phyloP scores from a whole-genome alignment of 768 basidiomycete genomes.

The Russula earlei region DNA sequence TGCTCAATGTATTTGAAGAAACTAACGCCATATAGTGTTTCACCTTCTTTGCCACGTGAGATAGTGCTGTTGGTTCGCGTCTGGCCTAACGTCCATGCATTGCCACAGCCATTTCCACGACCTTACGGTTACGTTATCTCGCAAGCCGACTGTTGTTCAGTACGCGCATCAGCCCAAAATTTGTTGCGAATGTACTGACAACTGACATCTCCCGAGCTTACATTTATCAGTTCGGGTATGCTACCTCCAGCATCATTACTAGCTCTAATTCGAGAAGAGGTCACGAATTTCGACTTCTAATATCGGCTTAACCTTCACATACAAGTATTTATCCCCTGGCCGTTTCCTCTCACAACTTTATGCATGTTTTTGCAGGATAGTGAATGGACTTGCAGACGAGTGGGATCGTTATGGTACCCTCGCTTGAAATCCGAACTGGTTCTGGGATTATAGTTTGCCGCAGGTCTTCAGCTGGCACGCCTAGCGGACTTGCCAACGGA shows the following conservation, averaged over 20 bases:
- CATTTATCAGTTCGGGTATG: slow-evolving; percentile 45
- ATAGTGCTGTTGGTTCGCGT: not conserved
- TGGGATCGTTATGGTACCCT: slow-evolving; percentile 61
- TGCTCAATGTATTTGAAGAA: not conserved
- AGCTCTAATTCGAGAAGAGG: slow-evolving; percentile 31
- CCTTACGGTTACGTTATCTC: slow-evolving; percentile 63
- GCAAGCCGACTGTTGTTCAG: slow-evolving; percentile 75
- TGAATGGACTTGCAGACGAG: slow-evolving; percentile 59
- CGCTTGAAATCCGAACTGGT: not conserved
- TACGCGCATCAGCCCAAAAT: slow-evolving; percentile 29
- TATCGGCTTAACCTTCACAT: slow-evolving; percentile 67
- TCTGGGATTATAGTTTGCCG: not conserved
- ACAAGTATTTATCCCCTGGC: slow-evolving; percentile 47
- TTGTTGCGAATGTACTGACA: not conserved
- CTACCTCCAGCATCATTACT: no score
- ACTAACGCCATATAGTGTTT: slow-evolving; percentile 44
- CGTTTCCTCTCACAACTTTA: not conserved
- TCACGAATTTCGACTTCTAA: slow-evolving; percentile 43
- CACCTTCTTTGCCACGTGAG: slow-evolving; percentile 86
- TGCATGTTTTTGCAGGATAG: slow-evolving; percentile 39
- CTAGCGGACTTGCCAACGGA: slow-evolving; percentile 77
- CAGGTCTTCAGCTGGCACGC: slow-evolving; percentile 82
- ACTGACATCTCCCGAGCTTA: slow-evolving; percentile 40
- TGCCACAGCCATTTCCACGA: slow-evolving; percentile 65
- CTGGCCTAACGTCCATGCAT: not conserved